These are phyloP conservation scores for Mycena haematopus DNA, from an alignment of 768 basidiomycete genomes.

Conservation along the genomic window DNA sequence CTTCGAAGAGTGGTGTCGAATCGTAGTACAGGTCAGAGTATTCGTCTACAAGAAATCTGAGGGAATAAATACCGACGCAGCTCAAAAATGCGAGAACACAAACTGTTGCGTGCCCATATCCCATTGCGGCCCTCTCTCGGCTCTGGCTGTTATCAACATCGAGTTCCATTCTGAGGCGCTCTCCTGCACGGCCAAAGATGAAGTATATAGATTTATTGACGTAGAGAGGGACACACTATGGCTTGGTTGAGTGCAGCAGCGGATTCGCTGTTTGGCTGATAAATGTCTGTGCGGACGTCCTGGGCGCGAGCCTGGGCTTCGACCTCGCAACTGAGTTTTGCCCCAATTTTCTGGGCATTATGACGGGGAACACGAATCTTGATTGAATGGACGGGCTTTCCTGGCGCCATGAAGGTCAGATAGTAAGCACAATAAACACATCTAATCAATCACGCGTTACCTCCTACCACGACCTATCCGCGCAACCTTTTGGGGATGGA, in stretches of 20 bases:
- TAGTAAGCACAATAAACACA: too few relatives aligned
- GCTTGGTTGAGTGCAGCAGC: constrained; percentile 59
- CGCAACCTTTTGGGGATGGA: too few relatives aligned
- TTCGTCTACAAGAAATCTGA: constrained; percentile 78
- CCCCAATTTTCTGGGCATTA: constrained; percentile 74
- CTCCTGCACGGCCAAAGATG: constrained; percentile 48
- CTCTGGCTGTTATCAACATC: constrained; percentile 75
- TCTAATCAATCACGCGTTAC: too few relatives aligned
- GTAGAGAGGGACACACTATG: constrained; percentile 55
- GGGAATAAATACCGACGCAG: constrained; percentile 3
- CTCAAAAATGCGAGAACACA: constrained; percentile 36
- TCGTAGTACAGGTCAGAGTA: constrained; percentile 78
- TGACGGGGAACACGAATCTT: constrained; percentile 76
- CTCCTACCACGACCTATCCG: too few relatives aligned
- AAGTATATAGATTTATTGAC: constrained; percentile 4
- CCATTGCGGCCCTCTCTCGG: constrained; percentile 87
- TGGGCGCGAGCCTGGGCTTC: constrained; percentile 58
- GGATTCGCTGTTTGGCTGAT: constrained; percentile 66
- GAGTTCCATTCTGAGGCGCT: constrained; percentile 90
- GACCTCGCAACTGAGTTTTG: constrained; percentile 66
- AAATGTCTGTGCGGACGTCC: constrained; percentile 58
- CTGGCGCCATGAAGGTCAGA: constrained; percentile 58
- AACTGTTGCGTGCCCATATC: constrained; percentile 88
- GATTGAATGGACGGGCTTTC: constrained; percentile 60
- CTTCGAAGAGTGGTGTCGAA: constrained; percentile 63